Base-by-base conservation (phyloP, 352 stramenopile species). In the Phytophthora ohioensis region DNA sequence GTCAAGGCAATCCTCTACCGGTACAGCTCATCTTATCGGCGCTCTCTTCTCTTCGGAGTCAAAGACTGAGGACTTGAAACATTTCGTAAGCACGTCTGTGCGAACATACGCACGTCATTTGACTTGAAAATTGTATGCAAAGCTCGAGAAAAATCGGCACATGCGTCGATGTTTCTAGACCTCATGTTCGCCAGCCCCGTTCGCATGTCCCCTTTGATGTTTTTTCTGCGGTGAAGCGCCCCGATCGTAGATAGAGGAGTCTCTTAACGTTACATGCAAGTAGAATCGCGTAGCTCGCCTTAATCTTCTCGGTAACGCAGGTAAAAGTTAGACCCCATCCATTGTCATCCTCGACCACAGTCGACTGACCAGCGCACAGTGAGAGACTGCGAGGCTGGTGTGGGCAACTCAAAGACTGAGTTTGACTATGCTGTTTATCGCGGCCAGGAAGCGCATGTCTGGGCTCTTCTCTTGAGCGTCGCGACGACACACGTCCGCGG, bases 401-500 rank as follows among this genome's bases (percentile, higher is more conserved):
- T 51, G 36, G 41, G 4, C 36, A 32, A 47, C 45, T 27, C 21
- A 27, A 27, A 27, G 21, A 27, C 21, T 27, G 21, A 27, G 21
- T 27, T 27, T 27, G 21, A 27, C 1, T 27, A 27, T 27, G 47
- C 58, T 52, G 48, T 52, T 46, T 57, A 32, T 55, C 41, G 65
- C 65, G 57, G 36, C 42, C 47, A 70, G 53, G 67, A 69, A 76
- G 61, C 42, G 52, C 57, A 67, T 61, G n/a, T 35, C 13, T 31
- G 3, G 67, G 39, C 71, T 76, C 67, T 57, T 76, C 71, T 79
- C 58, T 74, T 65, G 66, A 48, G 9, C 62, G 38, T 41, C 21
- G 68, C 71, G 57, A 79, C 51, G 31, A 49, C 61, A 78, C 66
- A 65, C 68, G 57, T 62, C 27, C 10, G 51, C 30, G 69, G 60